phyloP scores from a whole-genome alignment of 2,329 filamentous ascomycete species.

The Fusarium concolor region DNA sequence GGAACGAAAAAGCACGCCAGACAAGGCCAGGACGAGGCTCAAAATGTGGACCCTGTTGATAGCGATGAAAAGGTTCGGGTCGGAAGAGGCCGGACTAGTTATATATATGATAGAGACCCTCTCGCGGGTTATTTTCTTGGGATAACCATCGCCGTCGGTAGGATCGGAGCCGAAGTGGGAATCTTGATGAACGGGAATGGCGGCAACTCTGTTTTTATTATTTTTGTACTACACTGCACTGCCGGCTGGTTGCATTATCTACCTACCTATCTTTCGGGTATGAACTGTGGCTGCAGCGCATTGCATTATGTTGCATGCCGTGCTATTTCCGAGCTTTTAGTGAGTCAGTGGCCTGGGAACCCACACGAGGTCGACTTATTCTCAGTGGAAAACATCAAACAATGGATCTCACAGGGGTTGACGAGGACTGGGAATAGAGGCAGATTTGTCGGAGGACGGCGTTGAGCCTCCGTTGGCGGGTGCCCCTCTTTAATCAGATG shows the following conservation, averaged over 20 bases:
- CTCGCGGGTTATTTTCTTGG: slow-evolving; percentile 31
- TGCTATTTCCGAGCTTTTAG: slow-evolving; percentile 39
- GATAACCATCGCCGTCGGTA: background rate
- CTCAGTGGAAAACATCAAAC: slow-evolving; percentile 30
- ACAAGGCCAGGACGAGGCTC: slow-evolving; percentile 1
- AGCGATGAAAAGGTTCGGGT: background rate
- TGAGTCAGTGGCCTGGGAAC: slow-evolving; percentile 15
- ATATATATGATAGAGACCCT: background rate
- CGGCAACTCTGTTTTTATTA: slow-evolving; percentile 18
- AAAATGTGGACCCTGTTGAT: slow-evolving; percentile 24
- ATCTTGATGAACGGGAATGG: slow-evolving; percentile 11
- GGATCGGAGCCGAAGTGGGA: slow-evolving; percentile 39
- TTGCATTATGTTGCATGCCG: slow-evolving; percentile 30
- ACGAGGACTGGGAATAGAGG: slow-evolving; percentile 22
- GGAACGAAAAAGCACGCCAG: slow-evolving; percentile 29
- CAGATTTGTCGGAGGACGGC: slow-evolving; percentile 21
- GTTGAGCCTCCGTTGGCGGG: slow-evolving; percentile 28
- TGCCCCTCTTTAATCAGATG: slow-evolving; percentile 1
- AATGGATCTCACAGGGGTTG: slow-evolving; percentile 21
- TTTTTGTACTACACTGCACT: background rate
- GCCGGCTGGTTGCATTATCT: background rate
- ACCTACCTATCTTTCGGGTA: background rate
- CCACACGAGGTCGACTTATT: slow-evolving; percentile 23
- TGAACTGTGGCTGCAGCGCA: slow-evolving; percentile 18
- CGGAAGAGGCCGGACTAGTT: slow-evolving; percentile 40